Evolutionary conservation across 2,329 filamentous ascomycete genomes (phyloP), one percentile per base, ranked within the genome.

Genomic region (Calonectria hongkongensis): DNA sequence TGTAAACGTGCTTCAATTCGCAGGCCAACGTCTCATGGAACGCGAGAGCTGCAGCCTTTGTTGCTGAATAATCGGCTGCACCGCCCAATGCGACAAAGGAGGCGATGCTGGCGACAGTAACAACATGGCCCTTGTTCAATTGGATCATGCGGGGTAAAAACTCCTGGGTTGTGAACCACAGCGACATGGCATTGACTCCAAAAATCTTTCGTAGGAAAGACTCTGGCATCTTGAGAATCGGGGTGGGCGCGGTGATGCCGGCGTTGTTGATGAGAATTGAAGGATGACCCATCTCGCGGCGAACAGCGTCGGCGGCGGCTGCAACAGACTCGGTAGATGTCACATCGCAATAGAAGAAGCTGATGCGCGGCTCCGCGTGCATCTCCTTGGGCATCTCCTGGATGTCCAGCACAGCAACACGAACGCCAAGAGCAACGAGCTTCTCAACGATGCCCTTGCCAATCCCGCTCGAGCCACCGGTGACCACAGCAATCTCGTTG

Each of bases 251-350:
- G 12, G 88, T 89, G 56, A 93, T 87, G 73, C 92, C 92, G 6
- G 92, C 92, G 79, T 94, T 94, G 85, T 94, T 94, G 85, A 94
- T 91, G 2, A 95, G 86, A 68, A 95, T 86, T 0, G 92, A 93
- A 0, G 93, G 93, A 62, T 89, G 80, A 27, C 92, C 93, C 39
- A 93, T 83, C 4, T 84, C 81, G 10, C 80, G 74, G 3, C 83
- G 82, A 15, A 89, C 70, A 0, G 80, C 75, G 4, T 81, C 76
- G 36, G 87, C 88, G 0, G 84, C 86, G 2, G 82, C 80, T 21
- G 84, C 81, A 2, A 91, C 86, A 0, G 86, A 86, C 7, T 86
- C 82, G 18, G 86, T 79, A 2, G 85, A 85, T 4, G 83, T 85
- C 0, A 87, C 77, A 54, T 87, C 86, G 66, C 84, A 86, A 15